Percentiles rank a stretch among this genome's conserved stretches.
These are phyloP conservation scores for Gossypium australe DNA, from an alignment of 345 rosid species.

Conservation along the genomic window DNA sequence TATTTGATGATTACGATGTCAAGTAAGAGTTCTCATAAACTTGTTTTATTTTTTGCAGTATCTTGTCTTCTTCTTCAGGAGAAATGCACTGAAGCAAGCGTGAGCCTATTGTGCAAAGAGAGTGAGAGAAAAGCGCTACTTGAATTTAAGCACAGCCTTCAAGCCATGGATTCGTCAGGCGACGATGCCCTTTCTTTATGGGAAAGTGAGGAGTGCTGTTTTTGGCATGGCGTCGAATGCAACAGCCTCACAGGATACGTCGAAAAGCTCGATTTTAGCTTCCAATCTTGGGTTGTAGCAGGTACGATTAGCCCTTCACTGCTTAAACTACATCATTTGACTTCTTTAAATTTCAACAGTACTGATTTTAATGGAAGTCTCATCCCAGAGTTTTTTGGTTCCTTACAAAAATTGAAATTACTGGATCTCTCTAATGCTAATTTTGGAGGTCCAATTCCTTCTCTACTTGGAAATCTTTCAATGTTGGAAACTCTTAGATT, in stretches of 20 bases:
- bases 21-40: background rate
- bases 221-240: background rate
- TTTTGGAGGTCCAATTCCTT: slow-evolving; percentile 33
- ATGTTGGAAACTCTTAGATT: slow-evolving; percentile 38
- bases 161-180: background rate
- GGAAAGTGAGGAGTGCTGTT: background rate
- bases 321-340: slow-evolving; percentile 29
- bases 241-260: background rate
- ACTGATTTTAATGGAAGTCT: slow-evolving; percentile 25
- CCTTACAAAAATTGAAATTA: slow-evolving; percentile 22
- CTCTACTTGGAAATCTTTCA: slow-evolving; percentile 33
- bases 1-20: background rate
- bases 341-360: slow-evolving; percentile 27
- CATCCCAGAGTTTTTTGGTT: slow-evolving; percentile 31
- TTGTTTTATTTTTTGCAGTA: background rate
- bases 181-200: background rate
- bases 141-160: background rate
- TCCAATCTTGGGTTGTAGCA: background rate
- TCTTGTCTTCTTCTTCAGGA: background rate
- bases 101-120: background rate
- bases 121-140: background rate
- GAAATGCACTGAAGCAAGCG: background rate
- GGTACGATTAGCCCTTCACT: slow-evolving; percentile 41
- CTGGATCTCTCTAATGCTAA: slow-evolving; percentile 35
- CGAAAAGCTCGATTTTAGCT: background rate